These are phyloP conservation scores for Malania oleifera DNA, from an alignment of 164 flowering plant genomes.

Conservation along the genomic window DNA sequence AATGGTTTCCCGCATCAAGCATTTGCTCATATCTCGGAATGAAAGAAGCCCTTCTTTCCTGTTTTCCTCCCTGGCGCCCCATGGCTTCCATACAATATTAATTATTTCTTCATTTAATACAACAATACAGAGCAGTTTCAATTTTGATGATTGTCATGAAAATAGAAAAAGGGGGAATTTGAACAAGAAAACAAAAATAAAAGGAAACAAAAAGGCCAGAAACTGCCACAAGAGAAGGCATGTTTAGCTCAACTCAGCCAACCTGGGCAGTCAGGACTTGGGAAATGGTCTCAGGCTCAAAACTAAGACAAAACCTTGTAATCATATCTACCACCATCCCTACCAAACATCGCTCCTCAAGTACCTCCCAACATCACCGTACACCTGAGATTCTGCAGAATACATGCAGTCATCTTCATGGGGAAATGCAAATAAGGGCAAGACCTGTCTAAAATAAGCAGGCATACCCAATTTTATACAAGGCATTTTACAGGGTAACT, in stretches of 20 bases:
- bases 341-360: constrained; percentile 9
- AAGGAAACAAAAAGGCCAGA: constrained; percentile 9
- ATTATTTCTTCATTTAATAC: neutral
- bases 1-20: too few species aligned
- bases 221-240: constrained; percentile 48
- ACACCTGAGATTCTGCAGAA: constrained; percentile 26
- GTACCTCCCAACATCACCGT: constrained; percentile 18
- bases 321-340: neutral
- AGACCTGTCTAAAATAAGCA: constrained; percentile 44
- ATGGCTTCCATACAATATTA: too few species aligned
- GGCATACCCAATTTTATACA: constrained; percentile 15
- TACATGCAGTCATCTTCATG: constrained; percentile 9
- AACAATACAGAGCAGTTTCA: neutral
- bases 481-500: constrained; percentile 10
- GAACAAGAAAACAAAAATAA: neutral
- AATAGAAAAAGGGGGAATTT: neutral
- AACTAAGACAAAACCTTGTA: constrained; percentile 5
- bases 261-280: constrained; percentile 40
- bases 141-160: constrained; percentile 2
- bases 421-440: constrained; percentile 9
- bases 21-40: too few species aligned
- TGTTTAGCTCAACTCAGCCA: constrained; percentile 24
- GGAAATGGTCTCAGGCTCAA: neutral
- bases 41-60: too few species aligned
- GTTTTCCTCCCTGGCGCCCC: too few species aligned